These are phyloP conservation scores for Beta corolliflora DNA, from an alignment of 179 eudicot species.

Conservation along the genomic window DNA sequence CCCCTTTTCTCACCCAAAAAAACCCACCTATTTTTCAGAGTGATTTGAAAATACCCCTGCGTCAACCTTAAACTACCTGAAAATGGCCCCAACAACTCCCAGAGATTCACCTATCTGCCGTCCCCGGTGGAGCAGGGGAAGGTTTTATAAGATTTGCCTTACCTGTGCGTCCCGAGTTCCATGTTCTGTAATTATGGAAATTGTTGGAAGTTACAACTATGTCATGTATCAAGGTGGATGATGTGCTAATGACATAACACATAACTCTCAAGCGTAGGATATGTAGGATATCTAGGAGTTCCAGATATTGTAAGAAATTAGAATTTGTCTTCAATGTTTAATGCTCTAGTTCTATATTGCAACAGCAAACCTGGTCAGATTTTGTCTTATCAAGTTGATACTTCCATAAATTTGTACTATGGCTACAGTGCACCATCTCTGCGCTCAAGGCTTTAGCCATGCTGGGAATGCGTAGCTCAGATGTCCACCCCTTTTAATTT, in stretches of 20 bases:
- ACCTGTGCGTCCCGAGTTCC: not conserved
- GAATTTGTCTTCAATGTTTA: not conserved
- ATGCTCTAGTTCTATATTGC: not conserved
- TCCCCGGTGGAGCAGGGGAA: not conserved
- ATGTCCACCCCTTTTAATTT: not conserved
- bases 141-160: not conserved
- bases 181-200: not conserved
- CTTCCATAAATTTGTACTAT: not conserved
- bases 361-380: not conserved
- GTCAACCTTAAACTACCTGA: no score
- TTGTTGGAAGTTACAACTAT: not conserved
- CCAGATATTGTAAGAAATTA: not conserved
- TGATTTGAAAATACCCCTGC: no score
- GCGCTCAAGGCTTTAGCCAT: not conserved
- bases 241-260: not conserved
- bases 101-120: no score
- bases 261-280: not conserved
- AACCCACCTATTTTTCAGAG: no score
- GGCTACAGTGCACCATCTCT: not conserved
- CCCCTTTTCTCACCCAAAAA: no score
- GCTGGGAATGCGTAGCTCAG: not conserved
- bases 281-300: not conserved
- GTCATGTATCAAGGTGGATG: not conserved
- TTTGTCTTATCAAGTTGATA: not conserved
- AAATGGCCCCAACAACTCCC: no score